phyloP scores from a whole-genome alignment of 1,139 yeast genomes.

The Kodamaea alishanica region DNA sequence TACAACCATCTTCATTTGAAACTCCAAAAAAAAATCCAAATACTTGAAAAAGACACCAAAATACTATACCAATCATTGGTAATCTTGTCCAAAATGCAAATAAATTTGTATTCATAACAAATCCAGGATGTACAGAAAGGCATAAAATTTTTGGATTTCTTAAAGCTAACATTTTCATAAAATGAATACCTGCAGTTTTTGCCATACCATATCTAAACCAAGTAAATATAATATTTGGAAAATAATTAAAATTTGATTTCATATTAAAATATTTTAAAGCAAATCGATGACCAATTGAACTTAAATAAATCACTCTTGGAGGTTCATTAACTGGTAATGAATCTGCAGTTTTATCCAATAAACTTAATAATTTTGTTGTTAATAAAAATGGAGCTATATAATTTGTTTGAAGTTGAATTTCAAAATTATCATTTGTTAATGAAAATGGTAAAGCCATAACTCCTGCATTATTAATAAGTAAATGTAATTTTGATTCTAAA shows the following conservation, averaged over 20 bases:
- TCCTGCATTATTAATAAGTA: constrained; percentile 78
- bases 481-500: constrained; percentile 52
- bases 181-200: constrained; percentile 77
- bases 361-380: constrained; percentile 57
- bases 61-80: constrained; percentile 70
- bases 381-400: constrained; percentile 73
- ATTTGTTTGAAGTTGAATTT: constrained; percentile 77
- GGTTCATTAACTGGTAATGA: constrained; percentile 26
- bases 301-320: constrained; percentile 63
- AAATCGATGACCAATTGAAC: constrained; percentile 68
- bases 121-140: constrained; percentile 79
- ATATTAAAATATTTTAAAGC: constrained; percentile 50
- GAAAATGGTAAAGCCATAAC: constrained; percentile 72
- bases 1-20: constrained; percentile 66
- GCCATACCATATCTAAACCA: constrained; percentile 80
- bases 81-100: constrained; percentile 72
- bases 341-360: constrained; percentile 41
- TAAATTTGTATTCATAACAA: constrained; percentile 73
- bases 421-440: constrained; percentile 67
- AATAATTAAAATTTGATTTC: constrained; percentile 50
- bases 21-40: constrained; percentile 71
- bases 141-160: constrained; percentile 65
- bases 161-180: constrained; percentile 60
- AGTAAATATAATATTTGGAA: constrained; percentile 66
- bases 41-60: constrained; percentile 65